Evolutionary conservation across 257 asterid genomes (phyloP).

Genomic region (Perilla frutescens): DNA sequence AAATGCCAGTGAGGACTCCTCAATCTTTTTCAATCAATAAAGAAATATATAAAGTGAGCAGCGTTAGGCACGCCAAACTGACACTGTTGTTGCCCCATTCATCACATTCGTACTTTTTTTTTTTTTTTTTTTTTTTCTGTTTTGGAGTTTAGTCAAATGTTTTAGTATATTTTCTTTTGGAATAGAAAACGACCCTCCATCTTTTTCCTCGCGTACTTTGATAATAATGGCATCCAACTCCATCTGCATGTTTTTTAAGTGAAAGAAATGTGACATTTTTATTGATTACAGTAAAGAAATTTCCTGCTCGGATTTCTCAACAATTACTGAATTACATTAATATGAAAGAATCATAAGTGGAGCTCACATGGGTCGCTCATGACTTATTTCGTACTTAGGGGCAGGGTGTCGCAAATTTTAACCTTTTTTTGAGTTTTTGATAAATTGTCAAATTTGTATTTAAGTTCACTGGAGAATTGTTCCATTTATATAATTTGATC

Average conservation of each 20-base stretch:
- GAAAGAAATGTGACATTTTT: neutral
- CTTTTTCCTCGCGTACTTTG: slow-evolving; percentile 50
- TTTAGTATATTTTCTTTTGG: slow-evolving; percentile 41
- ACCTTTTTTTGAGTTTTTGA: no score
- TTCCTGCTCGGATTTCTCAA: slow-evolving; percentile 29
- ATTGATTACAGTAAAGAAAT: slow-evolving; percentile 25
- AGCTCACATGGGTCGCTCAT: slow-evolving; percentile 58
- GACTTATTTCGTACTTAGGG: slow-evolving; percentile 34
- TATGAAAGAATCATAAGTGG: slow-evolving; percentile 35
- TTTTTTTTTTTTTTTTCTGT: slow-evolving; percentile 13
- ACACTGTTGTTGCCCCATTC: slow-evolving; percentile 53
- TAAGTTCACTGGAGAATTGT: no score
- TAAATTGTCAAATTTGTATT: no score
- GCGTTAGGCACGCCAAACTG: slow-evolving; percentile 91
- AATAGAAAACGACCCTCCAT: slow-evolving; percentile 56
- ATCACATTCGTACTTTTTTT: slow-evolving; percentile 30
- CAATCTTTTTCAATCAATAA: slow-evolving; percentile 30
- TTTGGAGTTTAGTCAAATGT: slow-evolving; percentile 41
- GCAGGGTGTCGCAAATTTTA: neutral
- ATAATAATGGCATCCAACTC: slow-evolving; percentile 56
- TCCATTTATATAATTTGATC: no score
- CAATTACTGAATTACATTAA: neutral
- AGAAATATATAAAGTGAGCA: slow-evolving; percentile 42
- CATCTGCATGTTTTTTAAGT: slow-evolving; percentile 18
- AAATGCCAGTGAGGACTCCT: neutral